phyloP scores from a whole-genome alignment of 2,329 filamentous ascomycete genomes.

The Pseudogymnoascus sp. region DNA sequence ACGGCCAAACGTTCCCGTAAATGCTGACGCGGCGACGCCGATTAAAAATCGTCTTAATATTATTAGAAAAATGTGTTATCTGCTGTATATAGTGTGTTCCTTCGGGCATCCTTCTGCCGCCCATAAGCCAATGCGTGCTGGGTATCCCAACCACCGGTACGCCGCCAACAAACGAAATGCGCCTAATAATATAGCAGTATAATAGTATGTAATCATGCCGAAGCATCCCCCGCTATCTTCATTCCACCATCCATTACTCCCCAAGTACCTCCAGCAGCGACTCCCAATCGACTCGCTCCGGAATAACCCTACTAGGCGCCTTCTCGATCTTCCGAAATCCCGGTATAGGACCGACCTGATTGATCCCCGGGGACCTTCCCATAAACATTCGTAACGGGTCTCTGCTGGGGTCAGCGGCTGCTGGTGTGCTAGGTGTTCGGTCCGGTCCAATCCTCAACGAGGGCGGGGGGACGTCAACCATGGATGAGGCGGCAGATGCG shows the following conservation, averaged over 20 bases:
- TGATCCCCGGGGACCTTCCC: slow-evolving; percentile 61
- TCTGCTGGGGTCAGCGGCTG: slow-evolving; percentile 16
- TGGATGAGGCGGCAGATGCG: slow-evolving; percentile 9
- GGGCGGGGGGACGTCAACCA: slow-evolving; percentile 8
- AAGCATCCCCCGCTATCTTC: not conserved
- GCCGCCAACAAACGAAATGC: not conserved
- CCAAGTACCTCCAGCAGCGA: slow-evolving; percentile 24
- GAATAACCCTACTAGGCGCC: slow-evolving; percentile 24
- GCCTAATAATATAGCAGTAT: not conserved
- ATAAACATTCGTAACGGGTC: slow-evolving; percentile 30
- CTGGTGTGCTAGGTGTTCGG: slow-evolving; percentile 28
- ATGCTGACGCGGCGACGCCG: slow-evolving; percentile 3
- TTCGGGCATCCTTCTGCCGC: not conserved
- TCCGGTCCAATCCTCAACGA: slow-evolving; percentile 14
- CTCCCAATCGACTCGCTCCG: slow-evolving; percentile 24
- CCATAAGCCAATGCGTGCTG: not conserved
- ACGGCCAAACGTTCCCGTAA: not conserved
- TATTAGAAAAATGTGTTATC: not conserved
- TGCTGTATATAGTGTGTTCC: not conserved
- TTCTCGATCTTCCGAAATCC: slow-evolving; percentile 50
- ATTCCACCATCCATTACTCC: slow-evolving; percentile 11
- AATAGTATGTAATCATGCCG: slow-evolving; percentile 5
- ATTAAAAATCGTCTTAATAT: not conserved
- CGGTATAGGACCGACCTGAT: slow-evolving; percentile 66
- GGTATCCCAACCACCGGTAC: slow-evolving; percentile 1